Evolutionary conservation across 805 yeast genomes (phyloP), one percentile per base, ranked within the genome.

Genomic region (Yamadazyma endophytica): DNA sequence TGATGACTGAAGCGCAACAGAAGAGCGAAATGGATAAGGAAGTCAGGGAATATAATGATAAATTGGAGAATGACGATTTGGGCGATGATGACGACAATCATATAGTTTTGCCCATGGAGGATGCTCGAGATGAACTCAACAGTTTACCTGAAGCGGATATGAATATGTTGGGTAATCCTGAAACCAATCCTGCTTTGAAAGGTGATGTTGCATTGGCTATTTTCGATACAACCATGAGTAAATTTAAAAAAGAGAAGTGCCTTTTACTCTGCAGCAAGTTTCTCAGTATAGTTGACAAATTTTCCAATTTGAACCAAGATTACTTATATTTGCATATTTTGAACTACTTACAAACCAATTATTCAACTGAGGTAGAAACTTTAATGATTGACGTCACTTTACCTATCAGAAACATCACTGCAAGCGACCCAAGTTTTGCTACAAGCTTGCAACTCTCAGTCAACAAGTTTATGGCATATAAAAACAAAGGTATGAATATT

Each of bases 81-180:
- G 22, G 29, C 15, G 21, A 27, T 13, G 29, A 22, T 8, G 60
- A 58, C 19, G 54, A 50, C 13, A 71, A 68, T 35, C 44, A 55
- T 34, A 69, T 74, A 31, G 60, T 53, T 24, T 60, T 70, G 16
- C 79, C 77, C 17, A 70, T 70, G 15, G 86, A 79, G 30, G 70
- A 68, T 9, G 46, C 79, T 54, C 77, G 77, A 41, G 76, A 74
- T 35, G 75, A 77, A 46, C 66, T 89, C 49, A 77, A 79, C 35
- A 72, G 74, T 31, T 68, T 89, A 40, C 96, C 97, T 0, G 96
- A 88, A 42, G 84, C 88, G 19, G 92, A 88, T 50, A 70, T 86
- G 65, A 80, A 78, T 47, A 79, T 86, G 70, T 66, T 89, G 43
- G 97, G 96, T 16, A 78, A 79, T 40, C 79, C 82, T n/a, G 94